A percentile compares a stretch with the other conserved stretches of the same genome.
These are phyloP conservation scores for Penicillium sp. DNA, from an alignment of 2,329 filamentous ascomycete genomes.

Conservation along the genomic window DNA sequence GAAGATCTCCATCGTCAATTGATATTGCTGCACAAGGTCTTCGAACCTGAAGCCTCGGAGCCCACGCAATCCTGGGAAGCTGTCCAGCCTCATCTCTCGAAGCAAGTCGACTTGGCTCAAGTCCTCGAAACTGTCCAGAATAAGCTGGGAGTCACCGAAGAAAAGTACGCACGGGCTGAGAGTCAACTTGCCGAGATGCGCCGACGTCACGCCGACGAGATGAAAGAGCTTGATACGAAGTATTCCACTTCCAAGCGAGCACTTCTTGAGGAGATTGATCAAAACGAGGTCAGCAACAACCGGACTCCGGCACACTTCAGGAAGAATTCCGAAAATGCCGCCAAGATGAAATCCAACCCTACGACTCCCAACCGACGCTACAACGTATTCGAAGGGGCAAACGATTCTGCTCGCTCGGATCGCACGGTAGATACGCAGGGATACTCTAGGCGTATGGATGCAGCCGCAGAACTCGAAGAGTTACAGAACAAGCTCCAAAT, in stretches of 20 bases:
- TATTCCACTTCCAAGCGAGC: slow-evolving; percentile 68
- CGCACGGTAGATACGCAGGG: slow-evolving; percentile 79
- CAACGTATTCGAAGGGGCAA: slow-evolving; percentile 62
- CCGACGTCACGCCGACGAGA: slow-evolving; percentile 69
- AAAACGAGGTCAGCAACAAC: slow-evolving; percentile 72
- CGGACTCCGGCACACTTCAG: slow-evolving; percentile 73
- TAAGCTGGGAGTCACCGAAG: slow-evolving; percentile 78
- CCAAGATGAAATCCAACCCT: slow-evolving; percentile 68
- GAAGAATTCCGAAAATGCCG: slow-evolving; percentile 57
- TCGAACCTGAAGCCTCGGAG: slow-evolving; percentile 72
- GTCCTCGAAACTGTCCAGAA: slow-evolving; percentile 88
- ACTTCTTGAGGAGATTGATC: slow-evolving; percentile 82
- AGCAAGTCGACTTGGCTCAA: slow-evolving; percentile 73
- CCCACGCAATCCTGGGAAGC: slow-evolving; percentile 68
- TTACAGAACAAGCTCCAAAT: slow-evolving; percentile 93
- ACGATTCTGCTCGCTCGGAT: slow-evolving; percentile 82
- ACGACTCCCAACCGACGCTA: slow-evolving; percentile 77
- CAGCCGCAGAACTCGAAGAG: slow-evolving; percentile 87
- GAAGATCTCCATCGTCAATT: slow-evolving; percentile 78
- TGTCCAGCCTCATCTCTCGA: slow-evolving; percentile 67
- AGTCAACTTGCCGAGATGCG: slow-evolving; percentile 77
- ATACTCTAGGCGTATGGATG: slow-evolving; percentile 85
- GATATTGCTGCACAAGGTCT: slow-evolving; percentile 78
- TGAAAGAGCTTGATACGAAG: slow-evolving; percentile 64
- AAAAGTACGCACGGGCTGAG: slow-evolving; percentile 80